Percentiles rank a stretch among this genome's conserved stretches.
phyloP scores from a whole-genome alignment of 768 basidiomycete species.

The Boletus barrowsii region DNA sequence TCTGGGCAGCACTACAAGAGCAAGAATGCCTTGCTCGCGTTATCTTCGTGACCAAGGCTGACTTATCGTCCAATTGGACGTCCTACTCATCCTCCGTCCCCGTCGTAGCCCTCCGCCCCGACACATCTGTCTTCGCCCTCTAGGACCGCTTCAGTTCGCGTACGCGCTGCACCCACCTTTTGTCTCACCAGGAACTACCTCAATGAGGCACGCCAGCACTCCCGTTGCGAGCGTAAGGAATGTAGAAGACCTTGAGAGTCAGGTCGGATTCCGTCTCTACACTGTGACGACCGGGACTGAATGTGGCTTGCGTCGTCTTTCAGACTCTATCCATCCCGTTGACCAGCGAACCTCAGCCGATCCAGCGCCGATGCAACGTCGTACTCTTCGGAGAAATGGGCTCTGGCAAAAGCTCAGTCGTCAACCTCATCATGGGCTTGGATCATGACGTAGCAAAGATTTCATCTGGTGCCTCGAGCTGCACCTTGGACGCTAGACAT shows the following conservation, averaged over 20 bases:
- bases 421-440: conserved; percentile 38
- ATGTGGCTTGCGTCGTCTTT: not conserved
- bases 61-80: conserved; percentile 7
- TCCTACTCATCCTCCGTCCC: not conserved
- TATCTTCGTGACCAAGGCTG: not conserved
- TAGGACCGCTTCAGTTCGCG: not conserved
- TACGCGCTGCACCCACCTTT: not conserved
- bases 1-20: not conserved
- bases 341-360: conserved; percentile 8
- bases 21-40: not conserved
- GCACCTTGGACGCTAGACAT: conserved; percentile 31
- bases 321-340: conserved; percentile 1
- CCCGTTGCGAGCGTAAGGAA: not conserved
- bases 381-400: conserved; percentile 32
- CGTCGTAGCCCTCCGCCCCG: not conserved
- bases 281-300: conserved; percentile 2
- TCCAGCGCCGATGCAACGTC: conserved; percentile 19
- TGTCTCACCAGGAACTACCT: not conserved
- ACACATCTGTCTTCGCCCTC: not conserved
- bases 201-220: conserved; percentile 3
- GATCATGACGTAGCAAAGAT: conserved; percentile 23
- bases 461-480: conserved; percentile 31
- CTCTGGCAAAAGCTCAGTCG: conserved; percentile 40
- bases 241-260: conserved; percentile 2
- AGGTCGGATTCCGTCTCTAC: conserved; percentile 9